These are phyloP conservation scores for Kockovaella imperatae DNA, from an alignment of 768 basidiomycete genomes.

Conservation along the genomic window DNA sequence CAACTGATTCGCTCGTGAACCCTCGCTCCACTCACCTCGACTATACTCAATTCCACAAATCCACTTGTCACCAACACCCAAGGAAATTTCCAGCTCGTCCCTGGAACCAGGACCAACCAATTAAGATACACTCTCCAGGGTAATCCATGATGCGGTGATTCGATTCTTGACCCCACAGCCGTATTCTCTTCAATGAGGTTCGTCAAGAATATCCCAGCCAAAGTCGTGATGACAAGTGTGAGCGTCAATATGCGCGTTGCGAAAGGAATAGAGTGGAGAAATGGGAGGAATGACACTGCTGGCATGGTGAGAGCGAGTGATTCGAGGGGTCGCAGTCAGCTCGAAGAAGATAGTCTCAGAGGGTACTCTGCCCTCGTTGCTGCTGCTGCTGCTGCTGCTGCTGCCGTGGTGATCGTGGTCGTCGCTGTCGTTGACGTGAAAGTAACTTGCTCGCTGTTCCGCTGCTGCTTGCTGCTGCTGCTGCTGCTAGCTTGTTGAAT, in stretches of 20 bases:
- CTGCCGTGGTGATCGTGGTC: too few relatives aligned
- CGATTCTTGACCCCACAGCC: background rate
- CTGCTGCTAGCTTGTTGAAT: too few relatives aligned
- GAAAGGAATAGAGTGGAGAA: slow-evolving; percentile 41
- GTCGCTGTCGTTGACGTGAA: too few relatives aligned
- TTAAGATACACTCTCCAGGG: slow-evolving; percentile 44
- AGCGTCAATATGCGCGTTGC: slow-evolving; percentile 34
- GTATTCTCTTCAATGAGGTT: slow-evolving; percentile 13
- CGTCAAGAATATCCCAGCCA: slow-evolving; percentile 14
- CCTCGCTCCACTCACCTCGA: slow-evolving; percentile 68
- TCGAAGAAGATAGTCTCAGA: too few relatives aligned
- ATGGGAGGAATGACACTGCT: slow-evolving; percentile 42
- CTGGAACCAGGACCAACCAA: slow-evolving; percentile 74
- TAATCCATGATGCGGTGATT: background rate
- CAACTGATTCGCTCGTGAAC: too few relatives aligned
- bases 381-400: too few relatives aligned
- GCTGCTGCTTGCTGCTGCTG: too few relatives aligned
- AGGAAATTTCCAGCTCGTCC: slow-evolving; percentile 70
- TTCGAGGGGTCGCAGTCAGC: too few relatives aligned
- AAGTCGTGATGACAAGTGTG: slow-evolving; percentile 22
- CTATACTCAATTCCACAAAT: slow-evolving; percentile 71
- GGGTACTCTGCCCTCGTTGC: too few relatives aligned
- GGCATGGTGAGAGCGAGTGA: slow-evolving; percentile 38
- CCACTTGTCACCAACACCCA: slow-evolving; percentile 91
- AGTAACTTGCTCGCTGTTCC: too few relatives aligned